These are phyloP conservation scores for Globisporangium barbulae DNA, from an alignment of 352 stramenopile genomes.

Conservation along the genomic window DNA sequence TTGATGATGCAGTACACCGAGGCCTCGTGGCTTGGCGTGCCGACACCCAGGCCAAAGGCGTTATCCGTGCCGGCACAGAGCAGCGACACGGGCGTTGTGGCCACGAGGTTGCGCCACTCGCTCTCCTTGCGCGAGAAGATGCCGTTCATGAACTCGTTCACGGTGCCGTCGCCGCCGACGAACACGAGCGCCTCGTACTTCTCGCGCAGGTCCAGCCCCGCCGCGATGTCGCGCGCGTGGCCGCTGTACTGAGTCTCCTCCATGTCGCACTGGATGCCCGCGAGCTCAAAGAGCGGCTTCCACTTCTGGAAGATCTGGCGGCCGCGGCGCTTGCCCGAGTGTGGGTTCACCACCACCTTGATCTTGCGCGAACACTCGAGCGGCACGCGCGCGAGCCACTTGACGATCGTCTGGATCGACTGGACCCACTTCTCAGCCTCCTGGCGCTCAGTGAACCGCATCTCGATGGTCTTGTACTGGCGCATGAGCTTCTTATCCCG, in stretches of 20 bases:
- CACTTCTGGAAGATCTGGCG: constrained; percentile 64
- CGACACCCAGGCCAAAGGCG: constrained; percentile 71
- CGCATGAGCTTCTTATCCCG: constrained; percentile 56
- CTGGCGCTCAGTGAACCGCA: constrained; percentile 32
- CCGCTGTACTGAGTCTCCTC: constrained; percentile 72
- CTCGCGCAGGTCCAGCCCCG: constrained; percentile 41
- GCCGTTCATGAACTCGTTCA: constrained; percentile 87
- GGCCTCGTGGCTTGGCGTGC: constrained; percentile 57
- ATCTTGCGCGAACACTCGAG: constrained; percentile 45
- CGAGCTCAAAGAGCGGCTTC: constrained; percentile 52
- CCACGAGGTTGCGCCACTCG: constrained; percentile 70
- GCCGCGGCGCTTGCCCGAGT: constrained; percentile 58
- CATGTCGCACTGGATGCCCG: constrained; percentile 70
- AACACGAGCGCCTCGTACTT: constrained; percentile 81
- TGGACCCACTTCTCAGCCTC: constrained; percentile 32
- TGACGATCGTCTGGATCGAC: constrained; percentile 53
- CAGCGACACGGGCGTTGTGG: constrained; percentile 68
- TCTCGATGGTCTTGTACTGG: constrained; percentile 36
- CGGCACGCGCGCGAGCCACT: constrained; percentile 71
- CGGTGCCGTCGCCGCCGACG: constrained; percentile 70
- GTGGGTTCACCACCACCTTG: constrained; percentile 78
- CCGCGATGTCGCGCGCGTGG: constrained; percentile 71
- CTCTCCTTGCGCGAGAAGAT: constrained; percentile 64
- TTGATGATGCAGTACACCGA: constrained; percentile 80
- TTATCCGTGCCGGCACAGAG: constrained; percentile 73